These are phyloP conservation scores for Glycine latifolia DNA, from an alignment of 306 rosid species.

Conservation along the genomic window DNA sequence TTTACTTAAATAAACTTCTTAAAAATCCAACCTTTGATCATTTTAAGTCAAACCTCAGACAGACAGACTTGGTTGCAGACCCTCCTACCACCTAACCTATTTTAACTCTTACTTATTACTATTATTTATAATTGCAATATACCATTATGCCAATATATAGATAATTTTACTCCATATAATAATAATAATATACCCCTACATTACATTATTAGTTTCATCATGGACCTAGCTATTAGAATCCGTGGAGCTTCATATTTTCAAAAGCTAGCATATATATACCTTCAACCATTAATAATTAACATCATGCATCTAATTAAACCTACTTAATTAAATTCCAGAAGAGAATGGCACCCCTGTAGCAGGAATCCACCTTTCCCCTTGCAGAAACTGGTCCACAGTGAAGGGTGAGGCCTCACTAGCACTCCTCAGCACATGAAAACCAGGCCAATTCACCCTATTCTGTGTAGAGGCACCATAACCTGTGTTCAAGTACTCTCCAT, in stretches of 20 bases:
- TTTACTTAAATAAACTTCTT: too few relatives aligned
- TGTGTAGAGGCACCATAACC: slow-evolving; percentile 62
- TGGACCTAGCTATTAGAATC: neutral
- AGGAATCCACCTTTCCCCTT: slow-evolving; percentile 68
- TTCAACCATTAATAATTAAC: neutral
- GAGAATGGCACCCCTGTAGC: slow-evolving; percentile 64
- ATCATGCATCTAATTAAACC: neutral
- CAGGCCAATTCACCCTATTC: slow-evolving; percentile 70
- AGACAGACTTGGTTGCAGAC: too few relatives aligned
- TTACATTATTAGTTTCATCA: neutral
- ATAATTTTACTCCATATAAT: slow-evolving; percentile 9
- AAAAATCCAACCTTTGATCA: too few relatives aligned
- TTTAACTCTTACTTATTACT: too few relatives aligned
- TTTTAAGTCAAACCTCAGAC: too few relatives aligned
- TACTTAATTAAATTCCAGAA: slow-evolving; percentile 30
- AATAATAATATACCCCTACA: neutral
- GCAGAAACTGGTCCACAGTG: slow-evolving; percentile 52
- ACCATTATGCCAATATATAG: too few relatives aligned
- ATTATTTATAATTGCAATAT: too few relatives aligned
- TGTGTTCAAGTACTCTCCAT: slow-evolving; percentile 69
- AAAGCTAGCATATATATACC: neutral
- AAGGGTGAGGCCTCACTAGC: slow-evolving; percentile 54
- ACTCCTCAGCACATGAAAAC: slow-evolving; percentile 65
- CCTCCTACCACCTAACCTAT: too few relatives aligned
- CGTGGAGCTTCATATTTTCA: neutral